Conservation (phyloP, 2,329 filamentous ascomycete species). For the Aspergillus awamori region DNA sequence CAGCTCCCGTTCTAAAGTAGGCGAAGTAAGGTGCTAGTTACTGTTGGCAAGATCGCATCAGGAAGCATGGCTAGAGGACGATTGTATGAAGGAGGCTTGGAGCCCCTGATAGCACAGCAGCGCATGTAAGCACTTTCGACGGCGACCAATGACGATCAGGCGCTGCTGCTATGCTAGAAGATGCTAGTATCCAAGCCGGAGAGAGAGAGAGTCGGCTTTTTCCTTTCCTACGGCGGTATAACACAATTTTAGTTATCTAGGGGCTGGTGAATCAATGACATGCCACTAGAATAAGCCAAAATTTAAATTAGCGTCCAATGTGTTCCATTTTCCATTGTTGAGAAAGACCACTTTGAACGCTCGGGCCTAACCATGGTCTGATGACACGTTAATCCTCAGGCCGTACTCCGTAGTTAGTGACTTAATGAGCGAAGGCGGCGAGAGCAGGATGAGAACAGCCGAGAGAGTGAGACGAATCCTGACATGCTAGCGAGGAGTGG, state of each 20-base stretch:
- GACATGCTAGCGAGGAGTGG: not conserved
- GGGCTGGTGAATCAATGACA: slow-evolving; percentile 21
- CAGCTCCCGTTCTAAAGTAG: not conserved
- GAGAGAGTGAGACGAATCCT: not conserved
- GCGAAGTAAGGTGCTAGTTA: slow-evolving; percentile 5
- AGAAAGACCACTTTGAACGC: slow-evolving; percentile 12
- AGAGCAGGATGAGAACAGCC: no score
- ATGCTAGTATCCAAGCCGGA: slow-evolving; percentile 8
- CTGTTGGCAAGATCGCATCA: not conserved
- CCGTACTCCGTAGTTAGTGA: no score
- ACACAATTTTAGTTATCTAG: slow-evolving; percentile 9
- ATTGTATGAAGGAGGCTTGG: slow-evolving; percentile 13
- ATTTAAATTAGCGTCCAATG: slow-evolving; percentile 18
- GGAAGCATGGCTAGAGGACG: not conserved
- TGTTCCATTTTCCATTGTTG: slow-evolving; percentile 10
- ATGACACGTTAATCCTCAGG: slow-evolving; percentile 10
- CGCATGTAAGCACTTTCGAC: slow-evolving; percentile 14
- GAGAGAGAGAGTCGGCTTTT: slow-evolving; percentile 6
- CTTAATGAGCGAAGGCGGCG: no score
- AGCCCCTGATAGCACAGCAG: slow-evolving; percentile 1
- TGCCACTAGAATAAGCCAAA: slow-evolving; percentile 28
- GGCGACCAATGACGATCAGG: not conserved
- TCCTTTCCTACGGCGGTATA: slow-evolving; percentile 14
- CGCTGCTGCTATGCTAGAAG: not conserved
- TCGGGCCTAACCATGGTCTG: slow-evolving; percentile 21